Percentiles rank a stretch among this genome's conserved stretches.
Evolutionary conservation across 768 basidiomycete genomes (phyloP).

Genomic region (Lentinula sp.): DNA sequence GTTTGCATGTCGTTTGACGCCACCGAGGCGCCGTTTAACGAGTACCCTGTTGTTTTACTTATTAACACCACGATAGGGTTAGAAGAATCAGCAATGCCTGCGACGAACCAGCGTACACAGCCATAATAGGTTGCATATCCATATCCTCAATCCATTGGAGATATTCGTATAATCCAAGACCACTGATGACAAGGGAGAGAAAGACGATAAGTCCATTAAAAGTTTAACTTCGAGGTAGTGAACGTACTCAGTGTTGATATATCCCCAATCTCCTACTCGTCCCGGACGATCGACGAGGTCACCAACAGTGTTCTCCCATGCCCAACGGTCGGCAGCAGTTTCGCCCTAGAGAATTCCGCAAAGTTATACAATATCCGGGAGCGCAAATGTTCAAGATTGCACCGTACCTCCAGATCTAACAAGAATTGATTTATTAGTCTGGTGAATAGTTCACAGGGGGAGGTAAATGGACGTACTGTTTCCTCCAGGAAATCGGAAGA

Average conservation of each 20-base stretch:
- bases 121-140: conserved; percentile 55
- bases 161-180: conserved; percentile 6
- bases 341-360: conserved; percentile 34
- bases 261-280: conserved; percentile 55
- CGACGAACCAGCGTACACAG: conserved; percentile 46
- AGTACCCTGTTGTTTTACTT: conserved; percentile 31
- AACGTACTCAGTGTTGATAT: conserved; percentile 45
- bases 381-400: neutral
- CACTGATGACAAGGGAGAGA: neutral
- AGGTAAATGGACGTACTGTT: conserved; percentile 45
- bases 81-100: neutral
- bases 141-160: conserved; percentile 41
- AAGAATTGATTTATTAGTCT: conserved; percentile 7
- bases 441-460: conserved; percentile 7
- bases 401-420: conserved; percentile 23
- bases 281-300: conserved; percentile 49
- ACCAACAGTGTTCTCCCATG: conserved; percentile 61
- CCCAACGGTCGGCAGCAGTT: conserved; percentile 48
- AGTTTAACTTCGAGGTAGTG: neutral
- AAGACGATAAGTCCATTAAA: neutral
- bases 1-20: conserved; percentile 35
- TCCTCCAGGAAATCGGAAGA: conserved; percentile 67
- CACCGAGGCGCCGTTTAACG: conserved; percentile 38
- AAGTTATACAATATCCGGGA: neutral
- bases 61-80: neutral